Conservation (phyloP, 1,139 yeast genomes). For the Blastobotrys apis region DNA sequence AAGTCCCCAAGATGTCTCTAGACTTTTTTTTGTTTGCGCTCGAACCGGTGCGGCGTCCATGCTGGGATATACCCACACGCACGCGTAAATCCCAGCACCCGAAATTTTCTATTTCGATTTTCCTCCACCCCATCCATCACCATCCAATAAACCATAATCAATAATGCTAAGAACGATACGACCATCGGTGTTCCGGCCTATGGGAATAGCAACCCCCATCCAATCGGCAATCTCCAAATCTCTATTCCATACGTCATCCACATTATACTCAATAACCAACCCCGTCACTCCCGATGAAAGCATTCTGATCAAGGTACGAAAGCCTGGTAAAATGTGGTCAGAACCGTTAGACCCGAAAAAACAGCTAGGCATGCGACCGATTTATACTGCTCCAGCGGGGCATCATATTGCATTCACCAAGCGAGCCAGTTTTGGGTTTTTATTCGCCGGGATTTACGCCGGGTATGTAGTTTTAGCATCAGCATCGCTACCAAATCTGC, state of each 20-base stretch:
- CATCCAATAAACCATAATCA: too few relatives aligned
- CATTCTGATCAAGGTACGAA: constrained; percentile 29
- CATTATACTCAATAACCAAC: constrained; percentile 25
- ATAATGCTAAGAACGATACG: too few relatives aligned
- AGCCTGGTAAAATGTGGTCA: constrained; percentile 35
- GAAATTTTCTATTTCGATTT: too few relatives aligned
- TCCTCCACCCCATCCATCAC: too few relatives aligned
- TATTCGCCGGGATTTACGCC: constrained; percentile 31
- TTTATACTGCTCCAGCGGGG: constrained; percentile 35
- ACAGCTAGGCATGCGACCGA: constrained; percentile 32
- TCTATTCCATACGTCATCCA: constrained; percentile 11
- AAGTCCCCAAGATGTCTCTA: too few relatives aligned
- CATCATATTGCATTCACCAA: constrained; percentile 37
- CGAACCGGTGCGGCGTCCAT: too few relatives aligned
- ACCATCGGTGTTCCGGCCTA: too few relatives aligned
- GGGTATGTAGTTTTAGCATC: constrained; percentile 31
- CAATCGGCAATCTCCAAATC: neutral
- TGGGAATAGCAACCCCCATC: too few relatives aligned
- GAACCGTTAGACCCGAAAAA: constrained; percentile 34
- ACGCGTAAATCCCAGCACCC: too few relatives aligned
- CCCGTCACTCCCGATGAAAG: constrained; percentile 33
- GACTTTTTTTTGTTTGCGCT: too few relatives aligned
- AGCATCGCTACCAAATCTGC: constrained; percentile 32
- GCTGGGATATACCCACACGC: too few relatives aligned
- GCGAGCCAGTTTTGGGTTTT: constrained; percentile 35